Conservation (phyloP, 305 asterid species). For the Fraxinus floribunda region DNA sequence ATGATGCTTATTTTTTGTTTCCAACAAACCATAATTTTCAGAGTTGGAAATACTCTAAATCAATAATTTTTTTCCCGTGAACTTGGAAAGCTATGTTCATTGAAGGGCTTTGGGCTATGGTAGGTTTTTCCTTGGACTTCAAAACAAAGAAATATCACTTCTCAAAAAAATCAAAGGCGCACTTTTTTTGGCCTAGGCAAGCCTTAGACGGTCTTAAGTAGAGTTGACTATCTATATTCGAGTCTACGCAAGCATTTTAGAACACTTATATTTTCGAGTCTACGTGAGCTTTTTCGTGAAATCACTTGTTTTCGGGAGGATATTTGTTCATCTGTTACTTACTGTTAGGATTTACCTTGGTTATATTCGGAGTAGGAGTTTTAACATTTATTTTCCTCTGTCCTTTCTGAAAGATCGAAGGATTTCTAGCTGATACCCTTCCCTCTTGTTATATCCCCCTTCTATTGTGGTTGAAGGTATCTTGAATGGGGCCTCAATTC, state of each 20-base stretch:
- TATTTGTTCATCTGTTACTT: background rate
- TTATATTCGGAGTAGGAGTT: background rate
- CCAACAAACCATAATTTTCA: background rate
- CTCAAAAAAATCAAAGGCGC: background rate
- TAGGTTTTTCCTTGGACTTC: background rate
- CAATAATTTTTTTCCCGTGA: background rate
- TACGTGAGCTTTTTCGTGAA: background rate
- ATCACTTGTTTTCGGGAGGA: background rate
- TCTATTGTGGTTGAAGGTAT: background rate
- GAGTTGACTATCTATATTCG: background rate
- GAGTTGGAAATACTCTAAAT: background rate
- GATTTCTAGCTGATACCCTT: background rate
- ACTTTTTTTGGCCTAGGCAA: background rate
- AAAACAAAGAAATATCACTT: background rate
- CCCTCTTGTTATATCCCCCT: background rate
- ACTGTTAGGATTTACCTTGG: background rate
- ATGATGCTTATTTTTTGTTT: background rate
- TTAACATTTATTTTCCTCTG: constrained; percentile 1
- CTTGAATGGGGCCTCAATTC: background rate
- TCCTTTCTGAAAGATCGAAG: background rate
- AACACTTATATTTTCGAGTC: background rate
- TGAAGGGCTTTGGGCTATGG: background rate
- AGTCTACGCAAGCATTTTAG: background rate
- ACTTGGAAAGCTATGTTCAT: background rate
- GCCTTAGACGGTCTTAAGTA: background rate